Conservation (phyloP, 2,329 filamentous ascomycete species). For the Monosporascus ibericus region DNA sequence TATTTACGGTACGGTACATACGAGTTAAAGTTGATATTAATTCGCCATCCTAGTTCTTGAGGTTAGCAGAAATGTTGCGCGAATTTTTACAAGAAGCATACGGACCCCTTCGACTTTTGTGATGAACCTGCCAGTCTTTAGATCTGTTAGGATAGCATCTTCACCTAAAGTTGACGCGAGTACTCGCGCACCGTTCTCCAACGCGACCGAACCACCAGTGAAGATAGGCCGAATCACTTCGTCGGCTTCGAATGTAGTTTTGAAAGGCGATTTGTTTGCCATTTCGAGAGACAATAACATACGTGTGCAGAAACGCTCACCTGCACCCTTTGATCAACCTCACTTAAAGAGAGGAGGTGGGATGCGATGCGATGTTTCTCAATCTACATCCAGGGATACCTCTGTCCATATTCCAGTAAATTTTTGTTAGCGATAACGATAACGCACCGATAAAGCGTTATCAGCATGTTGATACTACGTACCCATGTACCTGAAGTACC, state of each 20-base stretch:
- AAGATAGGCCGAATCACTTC: constrained; percentile 88
- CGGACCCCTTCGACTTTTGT: constrained; percentile 79
- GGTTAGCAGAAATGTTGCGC: constrained; percentile 16
- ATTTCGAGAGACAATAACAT: constrained; percentile 31
- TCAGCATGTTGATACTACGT: background rate
- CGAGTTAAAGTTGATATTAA: constrained; percentile 67
- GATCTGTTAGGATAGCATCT: constrained; percentile 80
- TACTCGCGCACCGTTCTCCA: constrained; percentile 75
- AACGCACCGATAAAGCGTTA: constrained; percentile 10
- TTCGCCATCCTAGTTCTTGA: constrained; percentile 62
- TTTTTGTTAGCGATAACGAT: constrained; percentile 19
- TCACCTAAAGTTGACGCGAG: constrained; percentile 88
- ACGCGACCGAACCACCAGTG: constrained; percentile 79
- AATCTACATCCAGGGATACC: no score
- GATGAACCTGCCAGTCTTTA: constrained; percentile 75
- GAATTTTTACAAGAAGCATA: constrained; percentile 7
- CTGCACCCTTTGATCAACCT: background rate
- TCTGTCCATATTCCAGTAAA: constrained; percentile 3
- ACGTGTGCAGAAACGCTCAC: background rate
- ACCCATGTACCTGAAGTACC: constrained; percentile 1
- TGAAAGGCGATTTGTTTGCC: constrained; percentile 58
- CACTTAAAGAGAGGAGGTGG: constrained; percentile 3
- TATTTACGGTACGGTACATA: constrained; percentile 27
- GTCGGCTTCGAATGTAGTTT: constrained; percentile 83
- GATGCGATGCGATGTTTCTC: constrained; percentile 2